phyloP scores from a whole-genome alignment of 2,329 filamentous ascomycete genomes.

The Trichophyton simii region DNA sequence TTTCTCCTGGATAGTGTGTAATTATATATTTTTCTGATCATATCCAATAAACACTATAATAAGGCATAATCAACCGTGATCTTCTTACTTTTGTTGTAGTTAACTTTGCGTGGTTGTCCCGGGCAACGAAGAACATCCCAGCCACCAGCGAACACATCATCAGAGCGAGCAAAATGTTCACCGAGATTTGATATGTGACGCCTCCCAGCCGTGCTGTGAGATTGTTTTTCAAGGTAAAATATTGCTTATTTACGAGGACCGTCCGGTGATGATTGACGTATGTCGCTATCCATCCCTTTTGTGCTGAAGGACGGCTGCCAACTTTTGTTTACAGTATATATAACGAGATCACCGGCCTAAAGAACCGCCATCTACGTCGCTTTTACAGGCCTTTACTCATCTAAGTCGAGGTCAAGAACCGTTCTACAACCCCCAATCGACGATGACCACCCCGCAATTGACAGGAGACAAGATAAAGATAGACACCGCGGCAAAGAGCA shows the following conservation, averaged over 20 bases:
- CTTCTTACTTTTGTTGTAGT: background rate
- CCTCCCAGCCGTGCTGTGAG: background rate
- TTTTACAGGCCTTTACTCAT: background rate
- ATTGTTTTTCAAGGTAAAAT: background rate
- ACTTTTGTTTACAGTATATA: background rate
- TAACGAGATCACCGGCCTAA: background rate
- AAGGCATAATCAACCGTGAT: too few relatives aligned
- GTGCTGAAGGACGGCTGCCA: background rate
- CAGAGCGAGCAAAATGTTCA: background rate
- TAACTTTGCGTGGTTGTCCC: conserved; percentile 4
- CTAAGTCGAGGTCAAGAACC: background rate
- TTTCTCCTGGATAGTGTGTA: background rate
- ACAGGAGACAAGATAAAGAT: background rate
- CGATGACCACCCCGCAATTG: background rate
- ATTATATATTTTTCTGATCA: background rate
- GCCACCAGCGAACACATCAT: background rate
- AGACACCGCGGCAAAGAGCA: background rate
- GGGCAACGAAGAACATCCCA: conserved; percentile 3
- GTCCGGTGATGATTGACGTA: background rate
- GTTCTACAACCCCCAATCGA: background rate
- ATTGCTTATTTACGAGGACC: background rate
- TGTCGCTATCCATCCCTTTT: background rate
- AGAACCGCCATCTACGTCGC: background rate
- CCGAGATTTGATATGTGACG: background rate
- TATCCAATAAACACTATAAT: background rate